Evolutionary conservation across 2,329 filamentous ascomycete genomes (phyloP).

Genomic region (Stemphylium beticola): DNA sequence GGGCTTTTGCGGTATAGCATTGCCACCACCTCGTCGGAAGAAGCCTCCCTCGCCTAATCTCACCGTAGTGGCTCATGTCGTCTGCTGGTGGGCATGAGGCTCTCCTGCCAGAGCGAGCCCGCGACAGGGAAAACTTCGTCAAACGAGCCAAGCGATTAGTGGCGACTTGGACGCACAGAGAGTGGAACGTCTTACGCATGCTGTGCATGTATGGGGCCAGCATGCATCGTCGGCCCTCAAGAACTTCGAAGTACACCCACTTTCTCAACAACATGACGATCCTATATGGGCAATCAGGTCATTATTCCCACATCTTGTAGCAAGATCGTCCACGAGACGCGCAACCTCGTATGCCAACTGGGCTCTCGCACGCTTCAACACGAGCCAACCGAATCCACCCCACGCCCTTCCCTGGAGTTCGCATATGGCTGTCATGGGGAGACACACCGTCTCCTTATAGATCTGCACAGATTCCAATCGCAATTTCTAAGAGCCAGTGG

Average conservation of each 20-base stretch:
- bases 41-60: conserved; percentile 1
- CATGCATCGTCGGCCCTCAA: background rate
- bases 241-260: background rate
- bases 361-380: background rate
- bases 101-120: conserved; percentile 1
- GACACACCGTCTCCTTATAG: conserved; percentile 1
- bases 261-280: background rate
- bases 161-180: conserved; percentile 4
- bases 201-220: background rate
- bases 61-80: background rate
- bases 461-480: conserved; percentile 4
- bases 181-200: conserved; percentile 15
- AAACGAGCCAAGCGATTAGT: conserved; percentile 10
- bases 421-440: background rate
- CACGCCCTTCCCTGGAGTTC: background rate
- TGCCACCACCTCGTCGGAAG: conserved; percentile 3
- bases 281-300: background rate
- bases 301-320: background rate
- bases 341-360: background rate
- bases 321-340: background rate
- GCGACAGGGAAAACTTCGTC: background rate
- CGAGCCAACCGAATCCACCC: background rate
- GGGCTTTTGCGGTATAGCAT: conserved; percentile 22
- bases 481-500: background rate
- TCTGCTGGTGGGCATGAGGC: background rate